These are phyloP conservation scores for Immersiporthe knoxdaviesiana DNA, from an alignment of 2,329 filamentous ascomycete genomes.

Conservation along the genomic window DNA sequence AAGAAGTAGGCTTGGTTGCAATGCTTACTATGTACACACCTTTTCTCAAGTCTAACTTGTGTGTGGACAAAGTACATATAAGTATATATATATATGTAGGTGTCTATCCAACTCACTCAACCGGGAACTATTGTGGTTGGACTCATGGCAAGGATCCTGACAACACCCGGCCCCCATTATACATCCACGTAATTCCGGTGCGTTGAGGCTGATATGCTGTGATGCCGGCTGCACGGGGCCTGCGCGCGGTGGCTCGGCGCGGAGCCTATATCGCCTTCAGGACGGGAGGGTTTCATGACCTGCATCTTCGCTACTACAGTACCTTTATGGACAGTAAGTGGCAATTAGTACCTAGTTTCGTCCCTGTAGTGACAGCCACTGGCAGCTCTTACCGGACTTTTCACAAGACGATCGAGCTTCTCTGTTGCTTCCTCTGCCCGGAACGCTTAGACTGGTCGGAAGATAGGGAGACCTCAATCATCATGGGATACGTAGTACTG, in stretches of 20 bases:
- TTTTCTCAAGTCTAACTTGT: neutral
- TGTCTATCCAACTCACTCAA: neutral
- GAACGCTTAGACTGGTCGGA: neutral
- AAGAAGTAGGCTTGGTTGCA: neutral
- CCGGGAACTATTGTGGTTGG: neutral
- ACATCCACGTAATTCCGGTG: neutral
- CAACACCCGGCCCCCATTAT: neutral
- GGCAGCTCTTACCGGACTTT: neutral
- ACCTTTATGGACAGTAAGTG: neutral
- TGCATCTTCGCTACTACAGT: neutral
- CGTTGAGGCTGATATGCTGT: neutral
- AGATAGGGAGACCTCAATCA: neutral
- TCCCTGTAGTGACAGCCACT: neutral
- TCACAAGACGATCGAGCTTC: neutral
- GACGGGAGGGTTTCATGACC: neutral
- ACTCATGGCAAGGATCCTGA: neutral
- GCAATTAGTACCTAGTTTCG: neutral
- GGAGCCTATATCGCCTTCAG: neutral
- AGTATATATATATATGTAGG: neutral
- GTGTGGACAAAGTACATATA: neutral
- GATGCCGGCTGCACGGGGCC: slow-evolving; percentile 2
- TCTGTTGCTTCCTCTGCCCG: neutral
- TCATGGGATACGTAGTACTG: neutral
- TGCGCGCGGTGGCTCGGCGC: neutral
- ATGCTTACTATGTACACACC: neutral